A percentile compares a stretch with the other conserved stretches of the same genome.
Conservation (phyloP, 768 basidiomycete genomes). For the Jaapia argillacea region DNA sequence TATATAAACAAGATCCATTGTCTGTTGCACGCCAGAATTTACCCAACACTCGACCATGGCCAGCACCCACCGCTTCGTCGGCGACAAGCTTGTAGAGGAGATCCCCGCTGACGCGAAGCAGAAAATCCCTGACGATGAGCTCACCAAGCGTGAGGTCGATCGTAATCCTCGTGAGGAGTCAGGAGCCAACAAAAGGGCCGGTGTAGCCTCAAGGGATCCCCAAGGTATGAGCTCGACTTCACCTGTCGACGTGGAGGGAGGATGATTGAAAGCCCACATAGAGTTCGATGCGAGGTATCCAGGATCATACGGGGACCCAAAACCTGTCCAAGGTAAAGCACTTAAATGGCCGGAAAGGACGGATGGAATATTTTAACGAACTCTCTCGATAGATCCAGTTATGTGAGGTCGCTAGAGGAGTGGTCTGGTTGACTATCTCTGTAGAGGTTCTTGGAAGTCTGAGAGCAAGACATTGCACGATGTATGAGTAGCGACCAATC, state of each 20-base stretch:
- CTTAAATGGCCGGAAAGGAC: no score
- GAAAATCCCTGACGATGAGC: conserved; percentile 15
- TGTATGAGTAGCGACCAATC: no score
- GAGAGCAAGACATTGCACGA: no score
- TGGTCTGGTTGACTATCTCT: no score
- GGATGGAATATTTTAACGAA: no score
- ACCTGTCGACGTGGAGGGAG: background rate
- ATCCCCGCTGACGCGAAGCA: conserved; percentile 11
- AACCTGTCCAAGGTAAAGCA: conserved; percentile 5
- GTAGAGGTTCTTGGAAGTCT: no score
- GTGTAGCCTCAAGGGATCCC: conserved; percentile 17
- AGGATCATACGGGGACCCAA: conserved; percentile 2
- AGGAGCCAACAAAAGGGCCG: conserved; percentile 19
- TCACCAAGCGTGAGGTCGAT: conserved; percentile 12
- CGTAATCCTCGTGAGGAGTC: conserved; percentile 11
- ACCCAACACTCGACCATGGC: background rate
- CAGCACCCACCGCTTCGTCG: conserved; percentile 15
- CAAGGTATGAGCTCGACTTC: conserved; percentile 5
- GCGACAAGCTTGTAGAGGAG: conserved; percentile 16
- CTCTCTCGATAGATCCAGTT: no score
- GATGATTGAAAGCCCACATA: background rate
- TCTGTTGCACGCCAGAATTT: no score
- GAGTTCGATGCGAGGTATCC: conserved; percentile 4
- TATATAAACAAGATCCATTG: no score
- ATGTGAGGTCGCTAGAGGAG: no score